Base-by-base conservation (phyloP, 192 early-diverging fungal genomes). In the Funneliformis geosporum region DNA sequence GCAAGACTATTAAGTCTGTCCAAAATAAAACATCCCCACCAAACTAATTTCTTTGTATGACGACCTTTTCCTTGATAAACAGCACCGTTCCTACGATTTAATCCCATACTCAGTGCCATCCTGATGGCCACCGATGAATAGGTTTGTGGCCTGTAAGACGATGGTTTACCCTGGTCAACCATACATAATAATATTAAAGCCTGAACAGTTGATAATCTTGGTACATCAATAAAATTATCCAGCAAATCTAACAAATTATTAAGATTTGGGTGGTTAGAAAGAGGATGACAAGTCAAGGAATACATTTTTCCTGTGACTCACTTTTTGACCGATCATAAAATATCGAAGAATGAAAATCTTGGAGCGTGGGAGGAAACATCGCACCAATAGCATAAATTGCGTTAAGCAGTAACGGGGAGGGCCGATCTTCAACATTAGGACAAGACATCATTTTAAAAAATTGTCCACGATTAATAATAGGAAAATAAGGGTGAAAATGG, bases 101-200 rank as follows among this genome's bases (percentile, higher is more conserved):
- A 79, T 40, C 85, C 83, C 77, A 86, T 83, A 67, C 80, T 82
- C 43, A 84, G 85, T 5, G 85, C 85, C 85, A 86, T 86, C 21
- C 83, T 77, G 38, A 86, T 86, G 28, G 85, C 85, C 85, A 86
- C 84, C 18, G 80, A 81, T 11, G 72, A 78, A 64, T 86, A 86
- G 79, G 83, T 84, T 64, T 84, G 83, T n/a, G 81, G 76, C 18
- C 83, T 70, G 27, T 83, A 84, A 9, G 85, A 83, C 2, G 81
- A 73, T 7, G 82, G 81, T 25, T 83, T 86, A 70, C 83, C 81
- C 38, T 84, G 81, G 59, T 86, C 82, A 16, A 83, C 82, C 85
- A 83, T 84, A 59, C 83, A 84, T 14, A 86, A 39, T 28, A 86
- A 79, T 60, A 84, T 75, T n/a, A 86, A 79, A 6, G 85, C 82